Evolutionary conservation across 2,329 filamentous ascomycete genomes (phyloP).

Genomic region (Scedosporium boydii): DNA sequence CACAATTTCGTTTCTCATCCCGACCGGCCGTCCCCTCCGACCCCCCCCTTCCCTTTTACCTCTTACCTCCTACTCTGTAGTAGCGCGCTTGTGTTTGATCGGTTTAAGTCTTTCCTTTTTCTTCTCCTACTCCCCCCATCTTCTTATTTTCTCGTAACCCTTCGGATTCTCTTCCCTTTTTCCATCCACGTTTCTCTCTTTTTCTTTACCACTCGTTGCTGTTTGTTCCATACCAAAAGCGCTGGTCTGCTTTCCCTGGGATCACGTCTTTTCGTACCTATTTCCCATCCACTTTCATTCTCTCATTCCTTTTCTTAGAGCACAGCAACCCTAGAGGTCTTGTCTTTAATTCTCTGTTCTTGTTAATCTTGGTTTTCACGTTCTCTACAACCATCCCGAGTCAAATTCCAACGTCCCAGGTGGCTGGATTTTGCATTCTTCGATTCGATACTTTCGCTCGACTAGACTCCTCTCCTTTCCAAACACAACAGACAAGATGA

Average conservation of each 20-base stretch:
- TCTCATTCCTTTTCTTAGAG: slow-evolving; percentile 6
- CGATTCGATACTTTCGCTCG: slow-evolving; percentile 3
- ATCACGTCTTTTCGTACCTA: slow-evolving; percentile 15
- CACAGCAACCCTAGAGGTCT: slow-evolving; percentile 4
- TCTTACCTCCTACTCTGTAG: neutral
- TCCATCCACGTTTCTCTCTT: slow-evolving; percentile 12
- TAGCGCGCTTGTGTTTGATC: neutral
- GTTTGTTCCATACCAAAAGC: slow-evolving; percentile 27
- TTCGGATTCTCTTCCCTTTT: slow-evolving; percentile 11
- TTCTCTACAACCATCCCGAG: neutral
- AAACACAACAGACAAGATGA: slow-evolving; percentile 24
- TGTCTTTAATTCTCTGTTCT: slow-evolving; percentile 2
- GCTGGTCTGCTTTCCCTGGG: slow-evolving; percentile 38
- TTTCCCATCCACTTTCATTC: slow-evolving; percentile 21
- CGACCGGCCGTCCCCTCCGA: neutral
- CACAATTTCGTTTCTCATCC: neutral
- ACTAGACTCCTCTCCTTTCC: neutral
- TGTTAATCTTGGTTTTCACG: slow-evolving; percentile 20
- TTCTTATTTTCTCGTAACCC: slow-evolving; percentile 6
- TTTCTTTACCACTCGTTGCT: slow-evolving; percentile 22
- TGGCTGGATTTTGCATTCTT: slow-evolving; percentile 4
- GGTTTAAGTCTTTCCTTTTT: neutral
- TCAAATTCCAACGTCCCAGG: slow-evolving; percentile 2
- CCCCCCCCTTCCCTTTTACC: neutral
- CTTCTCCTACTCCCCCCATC: slow-evolving; percentile 6